Conservation (phyloP, 192 early-diverging fungal species). For the Coemansia reversa region DNA sequence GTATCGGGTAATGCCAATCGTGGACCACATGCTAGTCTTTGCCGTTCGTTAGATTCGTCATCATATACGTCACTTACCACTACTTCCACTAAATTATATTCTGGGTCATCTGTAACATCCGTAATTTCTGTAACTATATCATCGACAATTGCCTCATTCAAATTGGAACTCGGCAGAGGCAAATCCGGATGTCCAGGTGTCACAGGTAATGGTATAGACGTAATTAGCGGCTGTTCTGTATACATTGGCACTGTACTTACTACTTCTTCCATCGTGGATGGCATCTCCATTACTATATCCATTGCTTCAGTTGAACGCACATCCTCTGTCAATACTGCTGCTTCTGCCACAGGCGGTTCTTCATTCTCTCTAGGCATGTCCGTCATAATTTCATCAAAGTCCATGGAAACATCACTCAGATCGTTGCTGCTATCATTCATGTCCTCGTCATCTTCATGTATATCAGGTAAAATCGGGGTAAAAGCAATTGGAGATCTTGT, state of each 20-base stretch:
- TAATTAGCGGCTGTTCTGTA: no score
- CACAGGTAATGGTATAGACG: no score
- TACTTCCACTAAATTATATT: not conserved
- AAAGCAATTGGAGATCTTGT: not conserved
- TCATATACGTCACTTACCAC: not conserved
- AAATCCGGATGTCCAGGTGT: no score
- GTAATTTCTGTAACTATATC: not conserved
- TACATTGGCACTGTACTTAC: no score
- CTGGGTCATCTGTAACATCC: not conserved
- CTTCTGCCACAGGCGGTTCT: not conserved
- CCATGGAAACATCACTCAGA: not conserved
- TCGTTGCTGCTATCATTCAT: not conserved
- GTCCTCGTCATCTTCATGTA: not conserved
- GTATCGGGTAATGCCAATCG: no score
- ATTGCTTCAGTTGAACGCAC: no score
- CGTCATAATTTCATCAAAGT: not conserved
- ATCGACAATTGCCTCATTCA: not conserved
- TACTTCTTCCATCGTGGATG: no score
- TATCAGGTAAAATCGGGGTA: not conserved
- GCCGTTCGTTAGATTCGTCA: no score
- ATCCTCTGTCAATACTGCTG: not conserved
- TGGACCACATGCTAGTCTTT: no score
- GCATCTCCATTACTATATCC: no score
- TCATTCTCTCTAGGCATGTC: not conserved
- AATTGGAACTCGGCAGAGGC: no score